These are phyloP conservation scores for Quercus phellos DNA, from an alignment of 331 rosid genomes.

Conservation along the genomic window DNA sequence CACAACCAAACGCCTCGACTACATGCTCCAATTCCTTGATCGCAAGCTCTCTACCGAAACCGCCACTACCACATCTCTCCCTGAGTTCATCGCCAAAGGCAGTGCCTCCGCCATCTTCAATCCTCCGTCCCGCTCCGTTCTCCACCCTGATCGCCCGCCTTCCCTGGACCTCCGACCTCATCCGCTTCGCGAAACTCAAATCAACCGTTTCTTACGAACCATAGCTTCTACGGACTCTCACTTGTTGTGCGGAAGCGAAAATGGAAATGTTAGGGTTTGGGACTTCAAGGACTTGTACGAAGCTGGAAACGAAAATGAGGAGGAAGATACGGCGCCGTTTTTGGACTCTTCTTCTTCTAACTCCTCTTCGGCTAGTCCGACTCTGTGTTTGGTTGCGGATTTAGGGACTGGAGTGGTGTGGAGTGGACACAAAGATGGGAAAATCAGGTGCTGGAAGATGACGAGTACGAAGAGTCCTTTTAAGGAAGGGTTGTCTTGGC, in stretches of 20 bases:
- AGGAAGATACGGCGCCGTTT: conserved; percentile 75
- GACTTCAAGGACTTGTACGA: conserved; percentile 57
- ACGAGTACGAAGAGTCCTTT: conserved; percentile 26
- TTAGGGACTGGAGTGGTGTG: conserved; percentile 63
- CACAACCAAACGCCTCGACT: conserved; percentile 77
- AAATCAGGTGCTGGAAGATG: conserved; percentile 78
- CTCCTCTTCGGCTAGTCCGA: conserved; percentile 11
- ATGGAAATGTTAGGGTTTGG: conserved; percentile 62
- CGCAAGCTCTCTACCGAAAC: conserved; percentile 54
- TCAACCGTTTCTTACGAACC: conserved; percentile 64
- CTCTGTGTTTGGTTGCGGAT: conserved; percentile 73
- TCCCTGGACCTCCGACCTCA: conserved; percentile 78
- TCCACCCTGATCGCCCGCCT: conserved; percentile 77
- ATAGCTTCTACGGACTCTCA: conserved; percentile 55
- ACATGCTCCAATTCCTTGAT: conserved; percentile 89
- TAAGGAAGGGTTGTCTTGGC: conserved; percentile 74
- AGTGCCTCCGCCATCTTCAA: conserved; percentile 70
- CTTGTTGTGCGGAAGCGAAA: conserved; percentile 77
- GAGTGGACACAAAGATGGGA: conserved; percentile 93
- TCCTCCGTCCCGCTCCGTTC: conserved; percentile 58
- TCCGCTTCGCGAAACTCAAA: conserved; percentile 81
- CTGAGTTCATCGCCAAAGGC: conserved; percentile 71
- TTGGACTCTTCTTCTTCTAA: conserved; percentile 55
- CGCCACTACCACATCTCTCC: conserved; percentile 26
- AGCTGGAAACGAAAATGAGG: conserved; percentile 37